Percentiles rank a stretch among this genome's conserved stretches.
phyloP scores from a whole-genome alignment of 225 moss, liverwort and hornwort genomes.

The Climacium dendroides region DNA sequence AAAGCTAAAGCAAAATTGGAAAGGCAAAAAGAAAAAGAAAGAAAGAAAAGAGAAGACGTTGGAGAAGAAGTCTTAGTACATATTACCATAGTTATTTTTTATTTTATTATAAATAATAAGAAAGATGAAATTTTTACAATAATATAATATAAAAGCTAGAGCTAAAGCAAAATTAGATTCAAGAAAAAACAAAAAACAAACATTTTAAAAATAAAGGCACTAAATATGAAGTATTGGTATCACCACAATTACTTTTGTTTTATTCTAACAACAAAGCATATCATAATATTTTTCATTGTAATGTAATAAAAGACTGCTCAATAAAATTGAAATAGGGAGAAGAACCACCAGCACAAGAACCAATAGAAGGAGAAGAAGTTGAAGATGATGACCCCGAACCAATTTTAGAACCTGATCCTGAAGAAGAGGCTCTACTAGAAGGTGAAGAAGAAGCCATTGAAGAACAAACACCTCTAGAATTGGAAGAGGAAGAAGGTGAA shows the following conservation, averaged over 20 bases:
- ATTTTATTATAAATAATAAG: neutral
- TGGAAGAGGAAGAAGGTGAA: neutral
- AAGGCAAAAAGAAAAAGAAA: constrained; percentile 33
- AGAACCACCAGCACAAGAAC: neutral
- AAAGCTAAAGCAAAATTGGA: constrained; percentile 2
- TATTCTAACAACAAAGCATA: accelerated
- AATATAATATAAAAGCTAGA: no score
- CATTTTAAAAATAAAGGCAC: neutral
- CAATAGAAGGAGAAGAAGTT: neutral
- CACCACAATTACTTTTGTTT: neutral
- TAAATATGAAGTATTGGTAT: neutral
- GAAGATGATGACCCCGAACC: constrained; percentile 32
- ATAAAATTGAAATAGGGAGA: neutral
- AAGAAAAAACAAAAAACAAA: constrained; percentile 15
- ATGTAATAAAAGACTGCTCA: neutral
- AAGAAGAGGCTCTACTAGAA: neutral
- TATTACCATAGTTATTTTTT: no score
- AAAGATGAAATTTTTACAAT: neutral
- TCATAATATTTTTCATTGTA: neutral
- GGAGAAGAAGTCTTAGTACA: constrained; percentile 6
- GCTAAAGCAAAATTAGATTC: neutral
- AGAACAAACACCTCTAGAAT: neutral
- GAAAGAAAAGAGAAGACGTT: constrained; percentile 2
- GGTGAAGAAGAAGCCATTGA: neutral
- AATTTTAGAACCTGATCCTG: neutral